These are phyloP conservation scores for Kwoniella dendrophila DNA, from an alignment of 768 basidiomycete species.

Conservation along the genomic window DNA sequence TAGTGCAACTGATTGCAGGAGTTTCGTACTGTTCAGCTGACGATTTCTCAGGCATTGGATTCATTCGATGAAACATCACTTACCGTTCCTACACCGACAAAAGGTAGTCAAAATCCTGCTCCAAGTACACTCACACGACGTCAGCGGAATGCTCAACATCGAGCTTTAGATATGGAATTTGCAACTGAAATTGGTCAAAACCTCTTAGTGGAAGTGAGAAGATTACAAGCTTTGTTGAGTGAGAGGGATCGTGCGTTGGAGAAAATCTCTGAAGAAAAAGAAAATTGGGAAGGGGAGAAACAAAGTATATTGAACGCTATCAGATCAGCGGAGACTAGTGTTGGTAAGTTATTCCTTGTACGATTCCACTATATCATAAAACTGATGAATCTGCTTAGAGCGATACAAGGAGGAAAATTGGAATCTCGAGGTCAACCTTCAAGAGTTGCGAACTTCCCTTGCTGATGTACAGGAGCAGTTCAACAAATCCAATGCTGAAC, in stretches of 20 bases:
- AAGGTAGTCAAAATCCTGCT: constrained; percentile 10
- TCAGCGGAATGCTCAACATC: constrained; percentile 50
- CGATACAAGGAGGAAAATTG: constrained; percentile 98
- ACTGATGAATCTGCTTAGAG: constrained; percentile 60
- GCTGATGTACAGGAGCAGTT: constrained; percentile 67
- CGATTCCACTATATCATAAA: neutral
- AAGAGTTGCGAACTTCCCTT: constrained; percentile 76
- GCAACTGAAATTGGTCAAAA: constrained; percentile 97
- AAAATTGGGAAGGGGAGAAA: constrained; percentile 76
- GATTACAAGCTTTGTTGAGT: constrained; percentile 83
- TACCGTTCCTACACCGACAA: constrained; percentile 62
- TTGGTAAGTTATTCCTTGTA: constrained; percentile 62
- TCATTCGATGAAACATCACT: constrained; percentile 1
- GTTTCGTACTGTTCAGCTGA: neutral
- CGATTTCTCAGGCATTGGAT: constrained; percentile 3
- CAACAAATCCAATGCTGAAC: constrained; percentile 76
- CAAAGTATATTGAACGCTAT: constrained; percentile 74
- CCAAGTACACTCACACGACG: constrained; percentile 37
- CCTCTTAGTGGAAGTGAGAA: constrained; percentile 83
- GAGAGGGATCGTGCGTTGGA: constrained; percentile 92
- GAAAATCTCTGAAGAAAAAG: constrained; percentile 88
- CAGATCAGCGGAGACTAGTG: constrained; percentile 75
- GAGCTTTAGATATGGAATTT: constrained; percentile 68
- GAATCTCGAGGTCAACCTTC: constrained; percentile 92
- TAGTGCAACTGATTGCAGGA: neutral